These are phyloP conservation scores for Boletus eberwhitei DNA, from an alignment of 768 basidiomycete genomes.

Conservation along the genomic window DNA sequence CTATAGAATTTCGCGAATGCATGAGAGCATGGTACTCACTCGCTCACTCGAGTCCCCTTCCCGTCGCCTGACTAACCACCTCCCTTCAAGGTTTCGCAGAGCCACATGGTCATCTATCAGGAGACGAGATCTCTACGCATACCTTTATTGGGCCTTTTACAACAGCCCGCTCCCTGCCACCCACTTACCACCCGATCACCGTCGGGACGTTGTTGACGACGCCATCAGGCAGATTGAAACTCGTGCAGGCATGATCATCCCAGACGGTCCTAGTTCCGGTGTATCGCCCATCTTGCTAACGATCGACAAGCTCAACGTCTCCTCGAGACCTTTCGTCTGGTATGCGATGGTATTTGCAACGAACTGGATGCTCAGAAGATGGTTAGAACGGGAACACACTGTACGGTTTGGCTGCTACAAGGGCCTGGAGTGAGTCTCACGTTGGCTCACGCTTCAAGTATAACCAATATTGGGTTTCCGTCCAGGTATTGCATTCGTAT, in stretches of 20 bases:
- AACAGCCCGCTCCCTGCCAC: constrained; percentile 57
- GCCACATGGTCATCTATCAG: constrained; percentile 72
- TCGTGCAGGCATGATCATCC: constrained; percentile 63
- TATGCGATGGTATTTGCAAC: constrained; percentile 50
- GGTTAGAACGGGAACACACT: constrained; percentile 41
- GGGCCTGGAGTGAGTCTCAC: constrained; percentile 61
- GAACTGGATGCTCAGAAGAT: constrained; percentile 47
- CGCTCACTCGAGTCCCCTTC: background rate
- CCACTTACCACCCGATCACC: constrained; percentile 44
- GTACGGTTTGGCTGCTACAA: constrained; percentile 48
- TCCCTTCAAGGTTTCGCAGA: constrained; percentile 57
- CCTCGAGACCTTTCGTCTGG: constrained; percentile 64
- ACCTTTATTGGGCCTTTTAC: constrained; percentile 85
- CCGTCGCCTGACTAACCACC: background rate
- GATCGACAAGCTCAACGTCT: constrained; percentile 70
- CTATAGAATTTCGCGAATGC: constrained; percentile 66
- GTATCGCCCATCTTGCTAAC: constrained; percentile 64
- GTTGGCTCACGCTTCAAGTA: background rate
- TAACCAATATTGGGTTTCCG: background rate
- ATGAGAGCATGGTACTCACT: constrained; percentile 51
- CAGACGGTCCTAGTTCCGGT: constrained; percentile 53
- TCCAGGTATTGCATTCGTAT: constrained; percentile 70
- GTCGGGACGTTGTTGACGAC: constrained; percentile 52
- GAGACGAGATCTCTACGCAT: constrained; percentile 58
- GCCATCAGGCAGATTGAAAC: constrained; percentile 64